Conservation (phyloP, 2,329 filamentous ascomycete genomes). For the Drechslerella dactyloides region DNA sequence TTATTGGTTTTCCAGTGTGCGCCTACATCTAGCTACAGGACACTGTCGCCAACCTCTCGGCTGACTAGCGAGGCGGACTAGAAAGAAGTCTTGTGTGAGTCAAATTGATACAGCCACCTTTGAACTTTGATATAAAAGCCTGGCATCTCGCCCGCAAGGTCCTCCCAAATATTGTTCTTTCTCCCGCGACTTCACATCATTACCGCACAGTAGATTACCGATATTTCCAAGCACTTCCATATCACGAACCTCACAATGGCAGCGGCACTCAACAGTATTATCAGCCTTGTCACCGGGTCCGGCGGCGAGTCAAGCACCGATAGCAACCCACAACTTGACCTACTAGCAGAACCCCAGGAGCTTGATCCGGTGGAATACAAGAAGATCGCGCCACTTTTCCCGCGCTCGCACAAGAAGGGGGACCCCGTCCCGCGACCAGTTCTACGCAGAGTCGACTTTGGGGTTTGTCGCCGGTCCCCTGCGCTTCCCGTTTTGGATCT, state of each 20-base stretch:
- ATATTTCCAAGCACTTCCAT: background rate
- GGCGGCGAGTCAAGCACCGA: background rate
- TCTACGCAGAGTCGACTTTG: slow-evolving; percentile 33
- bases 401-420: slow-evolving; percentile 20
- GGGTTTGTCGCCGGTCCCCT: slow-evolving; percentile 17
- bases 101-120: too few relatives aligned
- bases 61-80: too few relatives aligned
- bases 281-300: slow-evolving; percentile 14
- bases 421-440: slow-evolving; percentile 26
- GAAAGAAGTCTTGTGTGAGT: too few relatives aligned
- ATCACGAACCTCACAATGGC: slow-evolving; percentile 22
- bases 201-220: background rate
- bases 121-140: too few relatives aligned
- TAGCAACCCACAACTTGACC: slow-evolving; percentile 16
- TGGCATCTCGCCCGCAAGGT: too few relatives aligned
- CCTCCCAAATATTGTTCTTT: too few relatives aligned
- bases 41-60: too few relatives aligned
- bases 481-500: slow-evolving; percentile 13
- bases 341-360: slow-evolving; percentile 33
- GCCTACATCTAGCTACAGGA: too few relatives aligned
- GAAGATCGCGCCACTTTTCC: slow-evolving; percentile 41
- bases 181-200: too few relatives aligned
- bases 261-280: slow-evolving; percentile 26
- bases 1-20: too few relatives aligned
- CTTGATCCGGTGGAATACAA: slow-evolving; percentile 35